phyloP scores from a whole-genome alignment of 495 filamentous ascomycete genomes.

The Lepidopterella palustris region DNA sequence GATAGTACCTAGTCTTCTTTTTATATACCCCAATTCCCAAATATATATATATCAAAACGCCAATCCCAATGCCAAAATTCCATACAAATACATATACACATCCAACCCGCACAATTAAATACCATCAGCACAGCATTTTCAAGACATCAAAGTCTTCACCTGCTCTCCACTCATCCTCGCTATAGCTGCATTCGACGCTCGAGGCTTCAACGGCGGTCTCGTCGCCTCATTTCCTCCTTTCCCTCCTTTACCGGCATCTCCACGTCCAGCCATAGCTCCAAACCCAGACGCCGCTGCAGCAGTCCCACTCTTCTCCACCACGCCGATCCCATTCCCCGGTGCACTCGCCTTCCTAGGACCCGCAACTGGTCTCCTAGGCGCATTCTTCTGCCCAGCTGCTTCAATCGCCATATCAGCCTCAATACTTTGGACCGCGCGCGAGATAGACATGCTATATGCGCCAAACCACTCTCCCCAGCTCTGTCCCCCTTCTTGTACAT shows the following conservation, averaged over 20 bases:
- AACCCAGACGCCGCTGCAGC: neutral
- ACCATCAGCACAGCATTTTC: neutral
- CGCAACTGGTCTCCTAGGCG: constrained; percentile 1
- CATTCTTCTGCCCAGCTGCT: neutral
- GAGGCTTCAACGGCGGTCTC: constrained; percentile 12
- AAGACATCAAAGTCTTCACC: constrained; percentile 16
- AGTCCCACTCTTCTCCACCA: neutral
- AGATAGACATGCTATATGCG: constrained; percentile 28
- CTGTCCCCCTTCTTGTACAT: neutral
- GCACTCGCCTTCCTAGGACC: constrained; percentile 7
- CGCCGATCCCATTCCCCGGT: neutral
- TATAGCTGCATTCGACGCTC: constrained; percentile 9
- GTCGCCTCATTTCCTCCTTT: neutral
- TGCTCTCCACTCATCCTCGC: constrained; percentile 12
- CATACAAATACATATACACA: too few species aligned
- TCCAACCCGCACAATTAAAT: too few species aligned
- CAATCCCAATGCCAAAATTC: too few species aligned
- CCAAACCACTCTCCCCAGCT: constrained; percentile 28
- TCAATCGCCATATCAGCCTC: constrained; percentile 21
- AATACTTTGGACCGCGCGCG: constrained; percentile 25
- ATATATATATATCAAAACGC: too few species aligned
- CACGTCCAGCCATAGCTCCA: too few species aligned
- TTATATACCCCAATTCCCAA: too few species aligned
- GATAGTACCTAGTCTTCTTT: too few species aligned
- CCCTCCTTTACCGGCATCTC: neutral